Evolutionary conservation across 176 grass and related monocot genomes (phyloP), one percentile per base, ranked within the genome.

Genomic region (Panicum miliaceum): DNA sequence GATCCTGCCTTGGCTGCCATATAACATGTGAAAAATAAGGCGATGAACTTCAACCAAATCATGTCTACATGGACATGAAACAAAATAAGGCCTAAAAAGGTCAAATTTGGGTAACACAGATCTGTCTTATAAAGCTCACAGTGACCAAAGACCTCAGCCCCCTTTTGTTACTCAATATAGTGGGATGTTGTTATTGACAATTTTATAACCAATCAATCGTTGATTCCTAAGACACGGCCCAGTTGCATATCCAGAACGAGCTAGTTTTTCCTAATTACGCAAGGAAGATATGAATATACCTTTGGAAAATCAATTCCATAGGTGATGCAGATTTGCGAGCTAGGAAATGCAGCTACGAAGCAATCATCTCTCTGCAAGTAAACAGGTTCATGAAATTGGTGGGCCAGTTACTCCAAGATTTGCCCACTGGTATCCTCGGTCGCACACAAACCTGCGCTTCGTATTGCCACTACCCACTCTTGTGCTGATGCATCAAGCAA

Each of bases 401-500:
- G 87, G 7, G 74, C 87, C 70, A 92, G 57, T 84, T 90, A 95
- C 46, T 98, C 93, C 63, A 87, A 83, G n/a, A 76, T 73, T 59
- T 83, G 57, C 22, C 83, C 93, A 79, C 74, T n/a, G 34, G 53
- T 32, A 82, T 98, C 85, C 75, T 86, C 43, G 0, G 93, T 91
- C 7, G 68, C 69, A 74, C 91, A 89, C 37, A 96, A 60, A 82
- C 91, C 80, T 36, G 75, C 73, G 23, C 64, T 53, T 46, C 60
- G 82, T 78, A 98, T 90, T 11, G 84, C 91, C 63, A 86, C 68
- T 34, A 92, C 89, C 96, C 93, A 98, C 77, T 91, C 87, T 90
- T 87, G 90, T 25, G 91, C 89, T 81, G 91, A 98, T 94, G 93
- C 96, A 95, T 98, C 96, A 87, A 98, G 85, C 83, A 96, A 87